Evolutionary conservation across 108 stramenopile genomes (phyloP).

Genomic region (Stephanodiscus triporus): DNA sequence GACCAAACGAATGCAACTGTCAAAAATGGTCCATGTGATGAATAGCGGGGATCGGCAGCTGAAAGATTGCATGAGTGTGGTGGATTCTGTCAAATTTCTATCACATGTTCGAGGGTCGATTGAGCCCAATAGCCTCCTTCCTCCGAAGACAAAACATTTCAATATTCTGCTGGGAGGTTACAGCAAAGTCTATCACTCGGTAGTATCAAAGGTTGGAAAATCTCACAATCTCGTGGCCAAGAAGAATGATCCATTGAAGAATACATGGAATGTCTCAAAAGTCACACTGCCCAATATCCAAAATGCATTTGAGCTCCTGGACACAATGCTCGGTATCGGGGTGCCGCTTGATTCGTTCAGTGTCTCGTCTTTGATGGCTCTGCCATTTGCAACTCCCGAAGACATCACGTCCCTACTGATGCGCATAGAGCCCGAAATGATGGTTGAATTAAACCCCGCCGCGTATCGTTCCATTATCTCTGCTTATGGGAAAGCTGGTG

Average conservation of each 20-base stretch:
- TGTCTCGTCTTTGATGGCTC: slow-evolving; percentile 65
- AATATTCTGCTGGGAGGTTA: slow-evolving; percentile 81
- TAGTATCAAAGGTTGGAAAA: slow-evolving; percentile 4
- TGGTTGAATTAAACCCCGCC: slow-evolving; percentile 39
- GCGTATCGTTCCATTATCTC: slow-evolving; percentile 63
- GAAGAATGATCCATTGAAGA: slow-evolving; percentile 15
- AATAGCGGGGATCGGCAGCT: not conserved
- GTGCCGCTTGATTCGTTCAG: slow-evolving; percentile 65
- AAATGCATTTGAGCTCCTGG: slow-evolving; percentile 53
- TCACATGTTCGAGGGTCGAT: not conserved
- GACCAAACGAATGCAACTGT: slow-evolving; percentile 27
- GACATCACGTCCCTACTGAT: slow-evolving; percentile 54
- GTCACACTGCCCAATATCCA: slow-evolving; percentile 2
- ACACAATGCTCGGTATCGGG: slow-evolving; percentile 48
- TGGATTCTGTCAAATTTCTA: slow-evolving; percentile 1
- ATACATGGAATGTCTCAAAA: not conserved
- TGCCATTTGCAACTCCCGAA: slow-evolving; percentile 38
- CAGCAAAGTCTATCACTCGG: slow-evolving; percentile 30
- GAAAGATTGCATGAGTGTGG: not conserved
- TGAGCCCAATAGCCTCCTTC: slow-evolving; percentile 5
- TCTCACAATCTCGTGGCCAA: not conserved
- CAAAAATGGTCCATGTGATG: slow-evolving; percentile 22
- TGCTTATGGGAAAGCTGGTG: slow-evolving; percentile 60
- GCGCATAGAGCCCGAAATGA: slow-evolving; percentile 26
- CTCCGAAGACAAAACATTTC: slow-evolving; percentile 67